Base-by-base conservation (phyloP, 176 grass and related monocot species). In the Luzula sylvatica region DNA sequence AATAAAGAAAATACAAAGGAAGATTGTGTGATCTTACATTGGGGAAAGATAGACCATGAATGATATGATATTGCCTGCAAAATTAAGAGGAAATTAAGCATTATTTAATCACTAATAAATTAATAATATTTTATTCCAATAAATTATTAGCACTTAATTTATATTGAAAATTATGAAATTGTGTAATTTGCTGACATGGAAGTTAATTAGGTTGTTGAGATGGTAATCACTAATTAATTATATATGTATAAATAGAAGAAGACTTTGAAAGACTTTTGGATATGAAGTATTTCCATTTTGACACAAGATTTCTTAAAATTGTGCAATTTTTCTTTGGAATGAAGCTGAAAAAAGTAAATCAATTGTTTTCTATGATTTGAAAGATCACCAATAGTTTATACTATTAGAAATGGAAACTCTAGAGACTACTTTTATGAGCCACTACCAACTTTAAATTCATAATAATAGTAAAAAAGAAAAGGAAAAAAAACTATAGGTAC, bases 21-120 rank as follows among this genome's bases (percentile, higher is more conserved):
- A 15, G 23, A 2, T n/a, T 4, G n/a, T 55, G 12, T 21, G 14
- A 43, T 46, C 87, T 79, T 52, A 87, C 83, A 55, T 65, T 19
- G 89, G 89, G 0, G 83, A 75, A 51, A 95, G 80, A 69, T 81
- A 95, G 49, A 95, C 89, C 70, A 88, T 75, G 61, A 84, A 85
- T 8, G 89, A 95, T 47, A 85, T 43, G 39, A 85, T 70, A 70
- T 95, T 95, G 18, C 89, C 89, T 95, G 83, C 13, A 62, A 71
- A 60, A 58, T 58, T 24, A 58, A 13, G 23, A 1, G 58, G 58
- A 70, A 24, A 7, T 1, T 11, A 9, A 35, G 5, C 30, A 35
- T 35, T n/a, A n/a, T n/a, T n/a, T n/a, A n/a, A 24, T 46, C 28
- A 55, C 30, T 43, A n/a, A n/a, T n/a, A n/a, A n/a, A n/a, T n/a